phyloP scores from a whole-genome alignment of 352 stramenopile genomes.

The Blastocystis hominis region DNA sequence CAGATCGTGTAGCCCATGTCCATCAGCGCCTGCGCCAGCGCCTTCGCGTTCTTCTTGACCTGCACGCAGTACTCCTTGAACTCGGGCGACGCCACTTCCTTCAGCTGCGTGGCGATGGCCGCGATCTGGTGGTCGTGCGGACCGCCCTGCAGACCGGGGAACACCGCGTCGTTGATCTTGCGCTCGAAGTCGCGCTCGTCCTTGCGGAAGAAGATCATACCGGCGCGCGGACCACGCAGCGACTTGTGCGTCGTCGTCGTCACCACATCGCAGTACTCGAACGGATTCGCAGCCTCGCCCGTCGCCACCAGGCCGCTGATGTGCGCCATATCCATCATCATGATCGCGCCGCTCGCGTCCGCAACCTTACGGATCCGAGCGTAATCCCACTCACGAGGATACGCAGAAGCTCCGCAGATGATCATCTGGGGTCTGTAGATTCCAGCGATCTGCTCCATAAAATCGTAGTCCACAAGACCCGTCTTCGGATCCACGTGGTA shows the following conservation, averaged over 20 bases:
- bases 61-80: constrained; percentile 86
- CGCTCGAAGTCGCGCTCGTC: constrained; percentile 82
- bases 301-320: constrained; percentile 92
- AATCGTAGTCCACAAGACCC: constrained; percentile 91
- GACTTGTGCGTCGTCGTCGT: constrained; percentile 99
- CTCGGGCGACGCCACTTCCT: constrained; percentile 85
- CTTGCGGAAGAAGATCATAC: constrained; percentile 97
- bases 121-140: constrained; percentile 86
- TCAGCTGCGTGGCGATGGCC: constrained; percentile 91
- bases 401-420: constrained; percentile 88
- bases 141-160: constrained; percentile 83
- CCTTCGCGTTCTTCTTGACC: constrained; percentile 85
- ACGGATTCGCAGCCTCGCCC: constrained; percentile 82
- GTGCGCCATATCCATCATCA: constrained; percentile 99
- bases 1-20: constrained; percentile 85
- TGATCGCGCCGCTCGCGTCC: constrained; percentile 85
- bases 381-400: constrained; percentile 97
- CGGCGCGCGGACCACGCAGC: constrained; percentile 85
- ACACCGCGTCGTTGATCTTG: constrained; percentile 94
- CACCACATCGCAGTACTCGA: constrained; percentile 94
- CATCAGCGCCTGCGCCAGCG: constrained; percentile 80
- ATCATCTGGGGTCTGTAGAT: constrained; percentile 95
- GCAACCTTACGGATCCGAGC: constrained; percentile 88
- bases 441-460: constrained; percentile 80
- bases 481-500: constrained; percentile 88